Evolutionary conservation across 2,329 filamentous ascomycete species (phyloP).

Genomic region (Bipolaris oryzae): DNA sequence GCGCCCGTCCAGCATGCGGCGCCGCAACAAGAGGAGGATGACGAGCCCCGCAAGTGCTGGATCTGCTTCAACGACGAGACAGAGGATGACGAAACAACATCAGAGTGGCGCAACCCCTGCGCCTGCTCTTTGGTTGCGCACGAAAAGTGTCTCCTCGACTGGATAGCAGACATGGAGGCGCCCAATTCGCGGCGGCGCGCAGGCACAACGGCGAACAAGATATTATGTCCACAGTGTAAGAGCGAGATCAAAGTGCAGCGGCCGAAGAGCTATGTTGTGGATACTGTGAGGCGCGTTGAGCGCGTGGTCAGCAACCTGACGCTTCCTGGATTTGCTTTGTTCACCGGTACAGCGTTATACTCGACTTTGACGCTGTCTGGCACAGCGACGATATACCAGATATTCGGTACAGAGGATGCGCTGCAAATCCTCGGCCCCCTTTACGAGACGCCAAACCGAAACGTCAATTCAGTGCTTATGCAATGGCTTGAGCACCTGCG

Average conservation of each 20-base stretch:
- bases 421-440: constrained; percentile 58
- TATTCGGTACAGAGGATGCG: constrained; percentile 70
- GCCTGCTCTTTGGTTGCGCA: constrained; percentile 90
- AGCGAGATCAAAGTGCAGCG: constrained; percentile 76
- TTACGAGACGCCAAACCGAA: constrained; percentile 43
- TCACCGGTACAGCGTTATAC: constrained; percentile 55
- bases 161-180: constrained; percentile 87
- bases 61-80: constrained; percentile 71
- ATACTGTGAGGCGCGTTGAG: constrained; percentile 66
- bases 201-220: constrained; percentile 59
- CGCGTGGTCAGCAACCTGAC: constrained; percentile 63
- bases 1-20: constrained; percentile 16
- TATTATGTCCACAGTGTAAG: constrained; percentile 90
- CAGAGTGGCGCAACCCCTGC: constrained; percentile 85
- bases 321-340: constrained; percentile 67
- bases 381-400: constrained; percentile 65
- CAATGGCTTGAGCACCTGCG: constrained; percentile 36
- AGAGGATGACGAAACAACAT: constrained; percentile 65
- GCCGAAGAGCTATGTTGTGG: constrained; percentile 74
- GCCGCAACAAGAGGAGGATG: constrained; percentile 33
- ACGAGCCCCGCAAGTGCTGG: constrained; percentile 65
- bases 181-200: constrained; percentile 59
- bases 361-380: constrained; percentile 62
- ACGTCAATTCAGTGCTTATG: constrained; percentile 39
- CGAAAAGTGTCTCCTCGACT: constrained; percentile 85